phyloP scores from a whole-genome alignment of 2,329 filamentous ascomycete genomes.

The Colletotrichum coccodes region DNA sequence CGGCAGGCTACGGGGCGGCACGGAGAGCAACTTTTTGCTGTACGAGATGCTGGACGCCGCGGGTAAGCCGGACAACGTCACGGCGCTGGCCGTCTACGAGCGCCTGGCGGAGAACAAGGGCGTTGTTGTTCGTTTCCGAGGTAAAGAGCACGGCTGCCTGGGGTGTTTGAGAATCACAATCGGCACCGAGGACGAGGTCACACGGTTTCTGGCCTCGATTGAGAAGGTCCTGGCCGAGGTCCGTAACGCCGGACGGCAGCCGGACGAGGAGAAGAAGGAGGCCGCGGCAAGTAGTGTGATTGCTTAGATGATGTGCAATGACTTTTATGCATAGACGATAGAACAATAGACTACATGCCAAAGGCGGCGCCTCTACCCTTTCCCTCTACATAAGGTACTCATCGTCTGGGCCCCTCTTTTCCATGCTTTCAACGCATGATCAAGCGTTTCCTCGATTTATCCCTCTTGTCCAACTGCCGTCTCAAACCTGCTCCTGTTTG shows the following conservation, averaged over 20 bases:
- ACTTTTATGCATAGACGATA: conserved; percentile 21
- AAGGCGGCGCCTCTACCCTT: too few relatives aligned
- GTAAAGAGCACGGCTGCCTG: conserved; percentile 89
- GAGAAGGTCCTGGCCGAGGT: conserved; percentile 59
- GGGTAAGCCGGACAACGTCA: conserved; percentile 81
- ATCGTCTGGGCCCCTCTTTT: too few relatives aligned
- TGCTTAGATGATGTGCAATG: conserved; percentile 39
- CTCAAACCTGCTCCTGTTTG: too few relatives aligned
- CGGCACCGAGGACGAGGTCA: conserved; percentile 88
- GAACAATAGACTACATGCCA: background rate
- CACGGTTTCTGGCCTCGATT: conserved; percentile 79
- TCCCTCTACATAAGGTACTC: too few relatives aligned
- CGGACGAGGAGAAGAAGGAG: conserved; percentile 49
- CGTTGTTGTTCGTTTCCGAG: conserved; percentile 93
- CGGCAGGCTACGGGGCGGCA: conserved; percentile 83
- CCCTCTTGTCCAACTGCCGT: too few relatives aligned
- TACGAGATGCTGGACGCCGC: conserved; percentile 83
- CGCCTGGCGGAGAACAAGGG: conserved; percentile 84
- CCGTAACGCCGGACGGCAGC: conserved; percentile 40
- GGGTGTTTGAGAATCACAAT: conserved; percentile 93
- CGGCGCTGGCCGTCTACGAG: conserved; percentile 85
- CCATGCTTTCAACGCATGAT: too few relatives aligned
- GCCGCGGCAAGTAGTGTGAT: conserved; percentile 47
- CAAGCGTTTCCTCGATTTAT: too few relatives aligned
- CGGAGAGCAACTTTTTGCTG: conserved; percentile 87